phyloP scores from a whole-genome alignment of 2,329 filamentous ascomycete genomes.

The Penicillium sp. region DNA sequence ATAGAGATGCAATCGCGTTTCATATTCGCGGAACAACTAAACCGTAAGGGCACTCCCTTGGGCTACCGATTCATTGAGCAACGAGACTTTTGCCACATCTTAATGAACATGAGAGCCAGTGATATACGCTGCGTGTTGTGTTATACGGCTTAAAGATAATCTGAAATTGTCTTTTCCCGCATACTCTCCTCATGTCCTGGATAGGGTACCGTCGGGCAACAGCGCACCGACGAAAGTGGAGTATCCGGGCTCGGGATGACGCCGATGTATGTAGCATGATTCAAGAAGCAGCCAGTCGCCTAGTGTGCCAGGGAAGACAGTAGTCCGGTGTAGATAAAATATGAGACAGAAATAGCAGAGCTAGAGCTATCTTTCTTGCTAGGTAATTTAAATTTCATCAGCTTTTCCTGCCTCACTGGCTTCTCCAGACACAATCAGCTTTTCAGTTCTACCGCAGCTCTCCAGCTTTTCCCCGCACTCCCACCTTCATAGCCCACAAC shows the following conservation, averaged over 20 bases:
- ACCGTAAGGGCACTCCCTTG: no score
- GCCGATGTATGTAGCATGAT: not conserved
- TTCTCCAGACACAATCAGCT: not conserved
- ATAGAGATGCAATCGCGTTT: no score
- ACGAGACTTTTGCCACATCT: no score
- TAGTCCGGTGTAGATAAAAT: not conserved
- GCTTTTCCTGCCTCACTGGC: not conserved
- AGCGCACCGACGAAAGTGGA: conserved; percentile 2
- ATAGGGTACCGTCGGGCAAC: not conserved
- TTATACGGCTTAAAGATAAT: no score
- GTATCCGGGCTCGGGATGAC: not conserved
- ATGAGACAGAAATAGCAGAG: not conserved
- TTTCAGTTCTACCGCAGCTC: not conserved
- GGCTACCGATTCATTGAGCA: no score
- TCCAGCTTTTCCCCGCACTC: not conserved
- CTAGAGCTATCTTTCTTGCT: not conserved
- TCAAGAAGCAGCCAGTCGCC: not conserved
- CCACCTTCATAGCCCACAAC: not conserved
- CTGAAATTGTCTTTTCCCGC: no score
- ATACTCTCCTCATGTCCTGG: no score
- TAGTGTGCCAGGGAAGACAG: not conserved
- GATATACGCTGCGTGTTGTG: no score
- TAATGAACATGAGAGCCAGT: no score
- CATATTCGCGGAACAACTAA: no score
- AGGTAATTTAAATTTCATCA: not conserved